Percentiles rank a stretch among this genome's conserved stretches.
Conservation (phyloP, 2,329 filamentous ascomycete genomes). For the Epichloe sibirici region DNA sequence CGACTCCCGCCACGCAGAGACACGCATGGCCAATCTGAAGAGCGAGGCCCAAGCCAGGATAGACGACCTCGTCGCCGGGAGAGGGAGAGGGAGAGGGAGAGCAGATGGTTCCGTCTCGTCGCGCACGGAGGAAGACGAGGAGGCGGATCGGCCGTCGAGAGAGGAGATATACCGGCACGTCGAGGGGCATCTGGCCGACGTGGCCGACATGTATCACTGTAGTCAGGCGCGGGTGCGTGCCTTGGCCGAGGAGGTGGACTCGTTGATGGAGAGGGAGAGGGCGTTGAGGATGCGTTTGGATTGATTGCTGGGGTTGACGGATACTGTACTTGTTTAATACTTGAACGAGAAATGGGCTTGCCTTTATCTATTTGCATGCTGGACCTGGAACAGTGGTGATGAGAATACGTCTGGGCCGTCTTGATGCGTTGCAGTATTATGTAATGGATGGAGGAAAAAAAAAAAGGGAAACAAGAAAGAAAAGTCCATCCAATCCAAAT, state of each 20-base stretch:
- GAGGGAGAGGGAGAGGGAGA: background rate
- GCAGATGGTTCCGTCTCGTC: background rate
- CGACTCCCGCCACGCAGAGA: background rate
- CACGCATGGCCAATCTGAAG: background rate
- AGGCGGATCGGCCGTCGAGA: background rate
- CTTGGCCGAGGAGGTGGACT: constrained; percentile 3
- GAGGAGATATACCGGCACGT: constrained; percentile 15
- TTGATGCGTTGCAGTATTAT: too few species aligned
- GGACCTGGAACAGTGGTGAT: too few species aligned
- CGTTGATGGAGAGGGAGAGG: constrained; percentile 3
- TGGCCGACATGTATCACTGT: background rate
- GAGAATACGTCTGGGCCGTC: too few species aligned
- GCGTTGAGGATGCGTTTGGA: background rate
- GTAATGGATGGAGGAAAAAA: too few species aligned
- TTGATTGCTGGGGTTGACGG: too few species aligned
- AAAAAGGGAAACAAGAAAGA: too few species aligned
- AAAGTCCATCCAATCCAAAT: background rate
- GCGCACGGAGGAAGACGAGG: too few species aligned
- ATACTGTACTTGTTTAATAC: too few species aligned
- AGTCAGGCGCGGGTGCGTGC: constrained; percentile 8
- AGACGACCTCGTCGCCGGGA: background rate
- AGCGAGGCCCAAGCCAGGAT: background rate
- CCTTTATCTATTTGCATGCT: too few species aligned
- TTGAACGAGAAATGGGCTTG: too few species aligned
- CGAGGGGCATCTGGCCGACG: constrained; percentile 13